Base-by-base conservation (phyloP, 495 filamentous ascomycete genomes). In the Penicillium simplicissimum region DNA sequence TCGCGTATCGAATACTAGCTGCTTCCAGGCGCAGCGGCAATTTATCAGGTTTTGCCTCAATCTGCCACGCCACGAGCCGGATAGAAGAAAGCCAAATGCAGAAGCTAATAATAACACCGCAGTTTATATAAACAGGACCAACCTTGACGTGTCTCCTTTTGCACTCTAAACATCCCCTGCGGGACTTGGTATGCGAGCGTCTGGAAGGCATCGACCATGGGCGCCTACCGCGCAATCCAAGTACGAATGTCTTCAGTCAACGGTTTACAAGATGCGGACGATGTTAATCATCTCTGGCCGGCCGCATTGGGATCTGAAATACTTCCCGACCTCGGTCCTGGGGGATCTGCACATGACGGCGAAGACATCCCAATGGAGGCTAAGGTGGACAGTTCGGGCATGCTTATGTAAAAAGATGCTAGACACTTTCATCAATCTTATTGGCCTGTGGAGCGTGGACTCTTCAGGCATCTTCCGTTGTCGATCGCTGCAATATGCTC, bases 121-220 rank as follows among this genome's bases (percentile, higher is more conserved):
- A 49, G 45, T 10, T 8, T 7, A 49, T 11, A 54, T 14, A 34
- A 43, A 35, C 15, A n/a, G 48, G 17, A 64, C 71, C 19, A 4
- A 74, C 73, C 68, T 76, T 76, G 37, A 78, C 70, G 64, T 79
- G 74, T 47, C 75, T 68, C 53, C 68, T 65, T 59, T 76, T 79
- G 60, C 76, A 79, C 60, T 74, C 70, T 34, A 69, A 51, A 36
- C 76, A 79, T 31, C 76, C 74, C 55, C 72, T 76, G 13, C 74
- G 69, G 54, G 74, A 76, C 53, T 77, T 79, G 19, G 67, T 73
- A 58, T 77, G 76, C 23, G 66, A 71, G 14, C 74, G 69, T 36
- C 73, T 71, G 10, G 65, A 67, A 11, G 68, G 68, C 70, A 72
- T 72, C 36, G 57, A 55, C 47, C 17, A 14, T 13, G 14, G 31